A percentile compares a stretch with the other conserved stretches of the same genome.
Conservation (phyloP, 139 green algal genomes). For the Pleodorina starrii region DNA sequence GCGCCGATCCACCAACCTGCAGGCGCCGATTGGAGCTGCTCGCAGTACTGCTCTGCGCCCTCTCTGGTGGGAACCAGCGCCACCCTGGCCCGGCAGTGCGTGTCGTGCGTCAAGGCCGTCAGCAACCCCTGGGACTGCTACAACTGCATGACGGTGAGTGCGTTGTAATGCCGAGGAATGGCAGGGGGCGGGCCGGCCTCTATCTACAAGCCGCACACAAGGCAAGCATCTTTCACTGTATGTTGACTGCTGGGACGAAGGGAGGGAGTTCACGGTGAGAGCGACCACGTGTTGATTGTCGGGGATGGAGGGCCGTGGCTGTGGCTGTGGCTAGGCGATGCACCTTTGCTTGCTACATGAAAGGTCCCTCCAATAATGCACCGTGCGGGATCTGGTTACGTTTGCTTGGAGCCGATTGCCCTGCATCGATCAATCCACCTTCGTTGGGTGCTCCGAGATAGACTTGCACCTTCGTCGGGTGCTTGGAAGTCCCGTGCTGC, state of each 20-base stretch:
- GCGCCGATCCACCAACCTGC: no score
- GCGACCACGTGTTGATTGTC: background rate
- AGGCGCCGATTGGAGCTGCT: slow-evolving; percentile 1
- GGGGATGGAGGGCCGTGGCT: background rate
- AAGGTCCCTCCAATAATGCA: no score
- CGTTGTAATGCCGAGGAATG: background rate
- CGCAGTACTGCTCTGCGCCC: background rate
- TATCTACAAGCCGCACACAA: no score
- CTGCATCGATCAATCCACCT: no score
- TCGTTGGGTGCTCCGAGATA: background rate
- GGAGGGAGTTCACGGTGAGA: background rate
- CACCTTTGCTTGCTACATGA: background rate
- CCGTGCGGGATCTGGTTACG: no score
- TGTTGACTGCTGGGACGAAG: background rate
- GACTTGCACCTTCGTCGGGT: background rate
- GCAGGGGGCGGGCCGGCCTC: background rate
- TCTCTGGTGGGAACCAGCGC: background rate
- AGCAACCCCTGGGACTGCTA: background rate
- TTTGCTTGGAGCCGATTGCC: no score
- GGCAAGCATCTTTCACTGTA: no score
- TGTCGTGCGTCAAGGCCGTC: slow-evolving; percentile 3
- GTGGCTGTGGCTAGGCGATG: background rate
- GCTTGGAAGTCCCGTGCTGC: background rate
- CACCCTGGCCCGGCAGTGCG: background rate
- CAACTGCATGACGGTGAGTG: slow-evolving; percentile 10